Percentiles rank a stretch among this genome's conserved stretches.
These are phyloP conservation scores for Epichloe aotearoae DNA, from an alignment of 2,329 filamentous ascomycete genomes.

Conservation along the genomic window DNA sequence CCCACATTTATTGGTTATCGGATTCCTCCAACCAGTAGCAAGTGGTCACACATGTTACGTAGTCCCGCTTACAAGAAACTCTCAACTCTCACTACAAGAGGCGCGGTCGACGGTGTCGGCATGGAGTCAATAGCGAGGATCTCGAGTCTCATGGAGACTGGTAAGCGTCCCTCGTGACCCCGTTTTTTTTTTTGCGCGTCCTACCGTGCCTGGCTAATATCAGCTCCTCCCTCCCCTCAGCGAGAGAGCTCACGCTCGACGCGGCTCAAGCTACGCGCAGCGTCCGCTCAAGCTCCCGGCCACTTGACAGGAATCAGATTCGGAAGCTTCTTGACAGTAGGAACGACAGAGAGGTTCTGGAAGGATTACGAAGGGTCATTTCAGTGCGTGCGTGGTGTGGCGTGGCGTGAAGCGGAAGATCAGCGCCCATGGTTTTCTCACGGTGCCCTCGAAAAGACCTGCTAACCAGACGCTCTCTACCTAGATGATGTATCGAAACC, in stretches of 20 bases:
- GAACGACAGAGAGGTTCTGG: conserved; percentile 82
- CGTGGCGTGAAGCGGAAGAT: neutral
- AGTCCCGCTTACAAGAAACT: neutral
- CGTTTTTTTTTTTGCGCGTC: neutral
- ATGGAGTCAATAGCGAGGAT: conserved; percentile 98
- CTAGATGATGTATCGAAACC: conserved; percentile 89
- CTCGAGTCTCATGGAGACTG: conserved; percentile 86
- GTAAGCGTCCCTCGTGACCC: conserved; percentile 35
- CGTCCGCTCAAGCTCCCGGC: conserved; percentile 46
- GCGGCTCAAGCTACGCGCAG: conserved; percentile 78
- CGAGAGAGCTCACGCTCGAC: conserved; percentile 93
- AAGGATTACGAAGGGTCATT: conserved; percentile 79
- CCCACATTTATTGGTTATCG: no score
- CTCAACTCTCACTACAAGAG: neutral
- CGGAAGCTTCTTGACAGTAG: conserved; percentile 92
- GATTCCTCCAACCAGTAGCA: no score
- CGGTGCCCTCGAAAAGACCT: no score
- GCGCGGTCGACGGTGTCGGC: conserved; percentile 5
- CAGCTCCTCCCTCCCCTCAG: conserved; percentile 31
- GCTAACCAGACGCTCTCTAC: neutral
- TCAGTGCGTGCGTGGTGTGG: conserved; percentile 44
- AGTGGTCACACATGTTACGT: no score
- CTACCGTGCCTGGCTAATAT: neutral
- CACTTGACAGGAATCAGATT: conserved; percentile 68
- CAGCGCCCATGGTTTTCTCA: no score